Base-by-base conservation (phyloP, 192 early-diverging fungal species). In the Backusella circina region DNA sequence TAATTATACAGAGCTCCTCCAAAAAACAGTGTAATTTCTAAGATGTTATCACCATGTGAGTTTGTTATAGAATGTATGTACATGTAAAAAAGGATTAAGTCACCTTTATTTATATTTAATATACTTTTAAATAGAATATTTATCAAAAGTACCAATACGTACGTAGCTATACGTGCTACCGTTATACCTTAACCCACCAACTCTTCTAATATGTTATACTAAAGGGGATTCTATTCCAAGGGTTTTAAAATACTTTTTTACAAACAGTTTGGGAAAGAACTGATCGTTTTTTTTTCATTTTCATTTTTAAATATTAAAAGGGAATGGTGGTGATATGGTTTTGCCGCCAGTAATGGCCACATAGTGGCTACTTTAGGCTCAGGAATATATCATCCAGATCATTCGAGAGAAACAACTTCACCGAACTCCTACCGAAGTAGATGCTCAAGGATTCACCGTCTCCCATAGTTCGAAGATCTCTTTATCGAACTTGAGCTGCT, bases 321-420 rank as follows among this genome's bases (percentile, higher is more conserved):
- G 15, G 47, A 74, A 74, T 74, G 64, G 54, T 37, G 61, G 57
- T 74, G 72, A 74, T 74, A 74, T 74, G 72, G 72, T 74, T 74
- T 74, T 61, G 73, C 73, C 73, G 64, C 38, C 57, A 66, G 64
- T 74, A 65, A 74, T 66, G 26, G 73, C 37, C 50, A 74, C 73
- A 64, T 74, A 74, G 73, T 74, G 65, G 37, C 73, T 74, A 74
- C 64, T 44, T 41, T 74, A 74, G 73, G 73, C 73, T 38, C 61
- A 74, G 73, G 73, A 74, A 74, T 74, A 74, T 74, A 74, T 74
- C 73, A 74, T 65, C 54, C 57, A 41, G 73, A 74, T 36, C 36
- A 32, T 74, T 41, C 38, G 28, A 74, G 37, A 54, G 30, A 38
- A 41, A 28, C 18, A 41, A 37, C 38, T 65, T 41, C 38, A 39